Percentiles rank a stretch among this genome's conserved stretches.
Evolutionary conservation across 1,139 yeast species (phyloP).

Genomic region (Zygosaccharomyces pseudobailii): DNA sequence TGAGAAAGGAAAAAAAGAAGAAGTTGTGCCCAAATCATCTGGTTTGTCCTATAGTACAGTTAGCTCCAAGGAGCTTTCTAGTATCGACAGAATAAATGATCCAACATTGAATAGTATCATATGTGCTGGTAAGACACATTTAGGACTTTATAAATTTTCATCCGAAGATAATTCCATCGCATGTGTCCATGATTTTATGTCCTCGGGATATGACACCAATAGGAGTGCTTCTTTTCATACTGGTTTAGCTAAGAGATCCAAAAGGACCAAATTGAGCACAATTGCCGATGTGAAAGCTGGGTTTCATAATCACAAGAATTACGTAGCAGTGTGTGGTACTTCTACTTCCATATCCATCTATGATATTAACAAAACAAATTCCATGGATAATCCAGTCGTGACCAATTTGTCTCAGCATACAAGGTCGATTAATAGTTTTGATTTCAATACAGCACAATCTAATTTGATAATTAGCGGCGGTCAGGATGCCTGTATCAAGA

Average conservation of each 20-base stretch:
- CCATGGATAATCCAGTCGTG: constrained; percentile 39
- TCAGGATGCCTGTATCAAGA: constrained; percentile 81
- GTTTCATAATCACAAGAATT: constrained; percentile 39
- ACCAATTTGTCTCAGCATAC: constrained; percentile 63
- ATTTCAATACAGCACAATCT: constrained; percentile 56
- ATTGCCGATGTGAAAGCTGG: constrained; percentile 48
- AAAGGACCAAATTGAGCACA: constrained; percentile 43
- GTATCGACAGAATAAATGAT: constrained; percentile 32
- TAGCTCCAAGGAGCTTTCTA: constrained; percentile 27
- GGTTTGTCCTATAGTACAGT: constrained; percentile 21
- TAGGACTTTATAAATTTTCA: constrained; percentile 29
- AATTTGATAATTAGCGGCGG: constrained; percentile 73
- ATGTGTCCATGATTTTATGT: constrained; percentile 24
- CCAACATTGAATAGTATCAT: constrained; percentile 22
- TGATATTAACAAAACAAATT: constrained; percentile 41
- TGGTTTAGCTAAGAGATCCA: constrained; percentile 18
- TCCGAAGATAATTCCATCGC: constrained; percentile 18
- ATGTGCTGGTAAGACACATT: constrained; percentile 33
- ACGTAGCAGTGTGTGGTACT: constrained; percentile 42
- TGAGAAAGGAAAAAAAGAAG: background rate
- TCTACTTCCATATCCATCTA: constrained; percentile 49
- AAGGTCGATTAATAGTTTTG: constrained; percentile 76
- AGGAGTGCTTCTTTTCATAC: constrained; percentile 10
- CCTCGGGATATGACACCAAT: constrained; percentile 8
- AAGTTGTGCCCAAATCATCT: constrained; percentile 14